Base-by-base conservation (phyloP, 352 stramenopile genomes). In the Globisporangium nodosum region DNA sequence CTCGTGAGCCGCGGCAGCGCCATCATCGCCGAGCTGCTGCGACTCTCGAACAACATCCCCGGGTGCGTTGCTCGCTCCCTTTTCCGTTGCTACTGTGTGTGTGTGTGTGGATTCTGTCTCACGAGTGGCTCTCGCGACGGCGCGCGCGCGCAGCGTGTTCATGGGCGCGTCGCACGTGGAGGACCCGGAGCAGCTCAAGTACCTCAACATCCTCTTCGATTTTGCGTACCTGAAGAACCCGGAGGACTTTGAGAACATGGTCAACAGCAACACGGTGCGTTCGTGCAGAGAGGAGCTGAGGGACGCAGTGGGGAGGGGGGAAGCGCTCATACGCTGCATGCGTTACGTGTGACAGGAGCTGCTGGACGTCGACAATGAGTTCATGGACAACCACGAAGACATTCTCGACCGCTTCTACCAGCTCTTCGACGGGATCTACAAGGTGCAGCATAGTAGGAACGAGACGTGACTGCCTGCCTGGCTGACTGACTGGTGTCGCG, bases 201-300 rank as follows among this genome's bases (percentile, higher is more conserved):
- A 95, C 60, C 69, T 95, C 18, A 89, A 90, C 53, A 97, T 98
- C 48, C 65, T 98, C 30, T 98, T 98, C 64, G 93, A 98, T 66
- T 98, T 98, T 74, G 74, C 78, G 20, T 98, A 98, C 62, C 60
- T 98, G 52, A 96, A 97, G 66, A 97, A 96, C 60, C 88, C 92
- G 1, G 93, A 98, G 62, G 90, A 97, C 58, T 98, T 92, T 68
- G 94, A 98, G 63, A 96, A 91, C 52, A 88, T 89, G 78, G 77
- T 97, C 56, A 95, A 94, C 72, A 93, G 76, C 74, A 90, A 92
- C 68, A 93, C 85, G 72, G 84, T 93, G 54, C 45, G 71, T 69
- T 15, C 33, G 6, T 54, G 18, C 56, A 24, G 21, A 24, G 21
- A 24, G 21, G 21, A 24, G 21, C 21, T 24, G 21, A 24, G 21